Base-by-base conservation (phyloP, 768 basidiomycete species). In the Serendipita vermifera region DNA sequence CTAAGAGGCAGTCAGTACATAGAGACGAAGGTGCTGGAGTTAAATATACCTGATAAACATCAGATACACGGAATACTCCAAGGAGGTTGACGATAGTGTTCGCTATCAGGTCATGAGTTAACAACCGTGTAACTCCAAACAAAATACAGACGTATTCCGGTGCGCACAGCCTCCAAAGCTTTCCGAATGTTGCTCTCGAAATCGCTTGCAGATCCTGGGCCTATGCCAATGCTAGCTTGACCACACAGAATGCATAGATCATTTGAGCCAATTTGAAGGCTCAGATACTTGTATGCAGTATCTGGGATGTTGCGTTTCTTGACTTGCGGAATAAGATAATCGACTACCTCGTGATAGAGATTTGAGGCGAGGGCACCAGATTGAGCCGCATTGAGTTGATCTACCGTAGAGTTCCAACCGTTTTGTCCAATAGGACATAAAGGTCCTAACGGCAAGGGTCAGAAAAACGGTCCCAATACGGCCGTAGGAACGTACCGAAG, bases 191-290 rank as follows among this genome's bases (percentile, higher is more conserved):
- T 55, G 11, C 29, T 32, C 48, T 61, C 60, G 32, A 59, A 61
- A 4, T 29, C 41, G 27, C 32, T 55, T 31, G 54, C 5, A 11
- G 31, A 39, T 35, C n/a, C 5, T 5, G 54, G 36, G 5, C 33
- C 54, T 14, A n/a, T 5, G 15, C 33, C 14, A 11, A 33, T 14
- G 54, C 24, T 51, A 9, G 46, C 20, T 31, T 51, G 46, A 3
- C 43, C 17, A 38, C 60, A 61, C 2, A 54, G 7, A n/a, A 38
- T 27, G 43, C 60, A 61, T 2, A 61, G 55, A 32, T 61, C 60
- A 31, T 61, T 61, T 24, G 58, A 59, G 17, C 60, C 60, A 17
- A 61, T 54, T 40, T 61, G 60, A 36, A 61, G 55, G 41, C 48
- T 61, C 40, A 61, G 15, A 20, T 55, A 55, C 24, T 57, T 57